Evolutionary conservation across 2,329 filamentous ascomycete species (phyloP).

Genomic region (Trichoderma cornu-damae): DNA sequence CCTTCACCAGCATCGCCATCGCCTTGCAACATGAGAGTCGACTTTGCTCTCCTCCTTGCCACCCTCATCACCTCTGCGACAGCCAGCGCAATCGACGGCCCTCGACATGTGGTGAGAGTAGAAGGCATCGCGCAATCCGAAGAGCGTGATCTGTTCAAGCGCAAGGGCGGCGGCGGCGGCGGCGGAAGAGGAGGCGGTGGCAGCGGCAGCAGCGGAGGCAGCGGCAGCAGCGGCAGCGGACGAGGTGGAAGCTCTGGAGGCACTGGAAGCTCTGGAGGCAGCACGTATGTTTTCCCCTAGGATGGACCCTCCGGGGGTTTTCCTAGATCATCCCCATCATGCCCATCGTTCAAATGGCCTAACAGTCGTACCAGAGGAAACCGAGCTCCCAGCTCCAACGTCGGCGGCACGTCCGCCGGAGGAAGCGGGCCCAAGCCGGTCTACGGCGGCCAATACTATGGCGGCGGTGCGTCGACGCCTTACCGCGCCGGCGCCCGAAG

Average conservation of each 20-base stretch:
- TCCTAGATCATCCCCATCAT: background rate
- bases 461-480: constrained; percentile 57
- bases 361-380: constrained; percentile 24
- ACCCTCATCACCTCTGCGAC: constrained; percentile 28
- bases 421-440: constrained; percentile 53
- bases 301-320: background rate
- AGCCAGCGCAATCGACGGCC: constrained; percentile 25
- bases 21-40: constrained; percentile 29
- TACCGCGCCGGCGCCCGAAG: constrained; percentile 54
- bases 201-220: constrained; percentile 20
- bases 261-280: constrained; percentile 11
- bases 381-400: constrained; percentile 31
- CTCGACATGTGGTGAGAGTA: constrained; percentile 25
- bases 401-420: constrained; percentile 48
- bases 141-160: constrained; percentile 51
- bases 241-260: constrained; percentile 24
- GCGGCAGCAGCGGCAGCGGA: constrained; percentile 19
- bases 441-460: constrained; percentile 62
- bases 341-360: constrained; percentile 22
- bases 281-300: constrained; percentile 16
- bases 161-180: constrained; percentile 55
- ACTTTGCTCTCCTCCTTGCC: constrained; percentile 28
- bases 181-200: constrained; percentile 42
- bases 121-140: constrained; percentile 26
- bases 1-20: background rate